Evolutionary conservation across 179 eudicot species (phyloP).

Genomic region (Sideroxylon spinosum): DNA sequence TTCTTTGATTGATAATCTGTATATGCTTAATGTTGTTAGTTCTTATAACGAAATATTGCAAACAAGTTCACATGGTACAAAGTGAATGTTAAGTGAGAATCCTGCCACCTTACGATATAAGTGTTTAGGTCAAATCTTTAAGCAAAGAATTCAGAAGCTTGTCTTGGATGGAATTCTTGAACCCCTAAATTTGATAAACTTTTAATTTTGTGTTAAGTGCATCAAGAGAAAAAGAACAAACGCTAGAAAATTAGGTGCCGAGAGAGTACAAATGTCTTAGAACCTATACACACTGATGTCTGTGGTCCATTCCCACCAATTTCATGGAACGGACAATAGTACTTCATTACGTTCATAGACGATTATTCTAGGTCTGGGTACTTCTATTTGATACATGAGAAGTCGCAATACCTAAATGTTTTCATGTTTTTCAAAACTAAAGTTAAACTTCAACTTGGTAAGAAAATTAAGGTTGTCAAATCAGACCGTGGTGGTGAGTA

Average conservation of each 20-base stretch:
- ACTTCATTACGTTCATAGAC: slow-evolving; percentile 18
- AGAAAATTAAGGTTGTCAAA: too few species aligned
- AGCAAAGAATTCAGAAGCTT: slow-evolving; percentile 1
- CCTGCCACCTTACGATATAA: slow-evolving; percentile 13
- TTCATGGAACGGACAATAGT: slow-evolving; percentile 6
- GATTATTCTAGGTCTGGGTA: slow-evolving; percentile 19
- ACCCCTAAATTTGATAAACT: slow-evolving; percentile 11
- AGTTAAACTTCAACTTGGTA: too few species aligned
- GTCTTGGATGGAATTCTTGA: slow-evolving; percentile 11
- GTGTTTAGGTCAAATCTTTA: slow-evolving; percentile 18
- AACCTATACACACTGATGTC: slow-evolving; percentile 16
- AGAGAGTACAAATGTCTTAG: slow-evolving; percentile 4
- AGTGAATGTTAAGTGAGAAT: not conserved
- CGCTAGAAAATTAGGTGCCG: not conserved
- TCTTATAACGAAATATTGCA: not conserved
- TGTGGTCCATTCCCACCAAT: slow-evolving; percentile 16
- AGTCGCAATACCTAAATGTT: slow-evolving; percentile 2
- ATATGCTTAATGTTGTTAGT: not conserved
- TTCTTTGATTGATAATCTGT: slow-evolving; percentile 11
- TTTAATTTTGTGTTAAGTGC: slow-evolving; percentile 11
- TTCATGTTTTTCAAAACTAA: too few species aligned
- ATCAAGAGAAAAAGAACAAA: slow-evolving; percentile 17
- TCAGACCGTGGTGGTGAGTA: too few species aligned
- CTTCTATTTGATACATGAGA: slow-evolving; percentile 5
- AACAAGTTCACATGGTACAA: not conserved